These are phyloP conservation scores for Sporothrix euskadiensis DNA, from an alignment of 2,329 filamentous ascomycete genomes.

Conservation along the genomic window DNA sequence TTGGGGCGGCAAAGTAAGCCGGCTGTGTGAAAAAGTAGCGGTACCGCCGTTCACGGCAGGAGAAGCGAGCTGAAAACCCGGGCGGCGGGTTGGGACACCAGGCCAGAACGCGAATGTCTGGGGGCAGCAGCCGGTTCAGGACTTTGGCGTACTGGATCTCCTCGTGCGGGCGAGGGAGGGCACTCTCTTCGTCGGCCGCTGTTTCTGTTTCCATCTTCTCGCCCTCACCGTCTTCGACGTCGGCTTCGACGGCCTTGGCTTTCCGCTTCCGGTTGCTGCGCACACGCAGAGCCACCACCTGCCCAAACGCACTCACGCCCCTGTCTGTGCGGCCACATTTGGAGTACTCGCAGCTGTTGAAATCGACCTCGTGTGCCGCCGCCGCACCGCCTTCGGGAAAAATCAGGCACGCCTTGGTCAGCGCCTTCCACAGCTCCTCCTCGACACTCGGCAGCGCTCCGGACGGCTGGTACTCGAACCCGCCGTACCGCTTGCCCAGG, in stretches of 20 bases:
- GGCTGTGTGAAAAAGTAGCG: slow-evolving; percentile 98
- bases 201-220: slow-evolving; percentile 49
- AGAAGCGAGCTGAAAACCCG: slow-evolving; percentile 87
- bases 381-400: slow-evolving; percentile 59
- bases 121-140: slow-evolving; percentile 82
- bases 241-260: slow-evolving; percentile 20
- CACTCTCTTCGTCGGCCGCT: slow-evolving; percentile 32
- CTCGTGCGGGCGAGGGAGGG: slow-evolving; percentile 15
- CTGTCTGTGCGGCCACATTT: slow-evolving; percentile 93
- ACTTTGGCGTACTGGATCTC: slow-evolving; percentile 82
- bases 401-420: slow-evolving; percentile 80
- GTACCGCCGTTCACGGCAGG: slow-evolving; percentile 87
- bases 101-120: slow-evolving; percentile 85
- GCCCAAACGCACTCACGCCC: slow-evolving; percentile 94
- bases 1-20: slow-evolving; percentile 58
- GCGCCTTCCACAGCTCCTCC: slow-evolving; percentile 88
- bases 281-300: slow-evolving; percentile 83
- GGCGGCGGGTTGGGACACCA: slow-evolving; percentile 84
- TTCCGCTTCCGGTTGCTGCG: slow-evolving; percentile 64
- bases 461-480: slow-evolving; percentile 81
- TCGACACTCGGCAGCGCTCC: slow-evolving; percentile 80
- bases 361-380: slow-evolving; percentile 64
- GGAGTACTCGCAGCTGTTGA: slow-evolving; percentile 83
- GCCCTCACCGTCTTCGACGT: slow-evolving; percentile 25
- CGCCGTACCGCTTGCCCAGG: slow-evolving; percentile 85